Evolutionary conservation across 345 rosid species (phyloP).

Genomic region (Eucalyptus globulus): DNA sequence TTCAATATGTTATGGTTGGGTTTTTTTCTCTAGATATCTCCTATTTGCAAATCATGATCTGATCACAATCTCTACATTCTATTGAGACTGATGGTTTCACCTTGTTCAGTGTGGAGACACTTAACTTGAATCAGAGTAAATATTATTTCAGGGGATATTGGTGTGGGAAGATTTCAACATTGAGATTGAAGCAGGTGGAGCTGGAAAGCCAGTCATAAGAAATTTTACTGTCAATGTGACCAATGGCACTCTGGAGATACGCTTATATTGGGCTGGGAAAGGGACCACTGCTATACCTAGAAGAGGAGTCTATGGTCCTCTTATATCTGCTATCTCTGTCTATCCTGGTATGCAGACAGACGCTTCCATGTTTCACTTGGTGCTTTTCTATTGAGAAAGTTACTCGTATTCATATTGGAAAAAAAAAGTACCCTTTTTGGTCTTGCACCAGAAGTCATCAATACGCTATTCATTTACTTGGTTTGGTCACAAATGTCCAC

Average conservation of each 20-base stretch:
- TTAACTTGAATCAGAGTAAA: not conserved
- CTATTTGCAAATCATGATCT: not conserved
- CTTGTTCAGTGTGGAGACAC: not conserved
- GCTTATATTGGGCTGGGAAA: slow-evolving; percentile 51
- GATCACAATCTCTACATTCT: not conserved
- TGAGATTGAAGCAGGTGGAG: slow-evolving; percentile 33
- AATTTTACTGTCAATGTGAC: slow-evolving; percentile 9
- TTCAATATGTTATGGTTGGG: too few relatives aligned
- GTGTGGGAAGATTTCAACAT: slow-evolving; percentile 45
- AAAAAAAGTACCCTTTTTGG: too few relatives aligned
- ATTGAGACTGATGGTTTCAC: not conserved
- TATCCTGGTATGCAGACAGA: too few relatives aligned
- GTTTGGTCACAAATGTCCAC: too few relatives aligned
- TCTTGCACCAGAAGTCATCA: too few relatives aligned
- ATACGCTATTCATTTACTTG: too few relatives aligned
- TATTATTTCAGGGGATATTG: slow-evolving; percentile 26
- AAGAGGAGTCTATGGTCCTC: slow-evolving; percentile 52
- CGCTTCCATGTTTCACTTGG: too few relatives aligned
- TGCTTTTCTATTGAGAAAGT: too few relatives aligned
- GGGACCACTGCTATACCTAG: slow-evolving; percentile 34
- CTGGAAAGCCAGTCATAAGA: slow-evolving; percentile 12
- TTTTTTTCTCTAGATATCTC: not conserved
- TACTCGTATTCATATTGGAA: too few relatives aligned
- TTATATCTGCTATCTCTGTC: slow-evolving; percentile 58
- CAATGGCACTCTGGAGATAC: slow-evolving; percentile 31